Percentiles rank a stretch among this genome's conserved stretches.
These are phyloP conservation scores for Mycena galopus DNA, from an alignment of 768 basidiomycete species.

Conservation along the genomic window DNA sequence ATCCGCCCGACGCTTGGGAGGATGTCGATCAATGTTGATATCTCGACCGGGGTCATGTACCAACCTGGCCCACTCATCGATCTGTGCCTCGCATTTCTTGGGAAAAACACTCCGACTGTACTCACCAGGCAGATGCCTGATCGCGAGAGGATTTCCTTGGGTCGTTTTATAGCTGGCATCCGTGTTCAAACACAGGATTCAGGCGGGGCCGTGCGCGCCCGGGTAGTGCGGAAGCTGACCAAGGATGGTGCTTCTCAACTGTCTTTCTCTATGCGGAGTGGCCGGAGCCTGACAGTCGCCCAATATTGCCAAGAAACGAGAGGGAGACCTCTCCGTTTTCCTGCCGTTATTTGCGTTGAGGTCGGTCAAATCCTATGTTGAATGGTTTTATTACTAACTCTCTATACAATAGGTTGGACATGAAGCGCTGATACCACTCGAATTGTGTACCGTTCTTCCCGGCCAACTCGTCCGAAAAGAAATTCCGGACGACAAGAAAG, in stretches of 20 bases:
- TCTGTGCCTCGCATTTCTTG: constrained; percentile 66
- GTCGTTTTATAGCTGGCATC: constrained; percentile 68
- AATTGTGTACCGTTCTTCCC: constrained; percentile 69
- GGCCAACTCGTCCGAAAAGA: constrained; percentile 85
- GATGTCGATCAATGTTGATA: constrained; percentile 78
- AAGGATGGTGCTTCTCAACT: constrained; percentile 64
- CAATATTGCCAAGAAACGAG: constrained; percentile 42
- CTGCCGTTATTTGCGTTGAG: constrained; percentile 27
- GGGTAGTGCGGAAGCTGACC: constrained; percentile 74
- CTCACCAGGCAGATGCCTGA: constrained; percentile 63
- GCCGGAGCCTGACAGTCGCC: constrained; percentile 68
- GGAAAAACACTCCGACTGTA: constrained; percentile 51
- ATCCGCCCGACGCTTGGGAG: constrained; percentile 72
- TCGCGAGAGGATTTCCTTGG: constrained; percentile 66
- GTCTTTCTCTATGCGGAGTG: constrained; percentile 70
- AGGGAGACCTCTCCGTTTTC: constrained; percentile 7
- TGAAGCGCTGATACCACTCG: constrained; percentile 76
- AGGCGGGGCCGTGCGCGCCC: constrained; percentile 50
- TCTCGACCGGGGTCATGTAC: constrained; percentile 81
- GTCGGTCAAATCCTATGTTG: constrained; percentile 51
- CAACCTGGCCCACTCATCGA: constrained; percentile 66
- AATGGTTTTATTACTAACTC: neutral
- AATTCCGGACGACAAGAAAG: constrained; percentile 75
- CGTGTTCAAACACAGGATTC: constrained; percentile 59
- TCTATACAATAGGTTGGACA: constrained; percentile 61